These are phyloP conservation scores for Cladorrhinum samala DNA, from an alignment of 495 filamentous ascomycete species.

Conservation along the genomic window DNA sequence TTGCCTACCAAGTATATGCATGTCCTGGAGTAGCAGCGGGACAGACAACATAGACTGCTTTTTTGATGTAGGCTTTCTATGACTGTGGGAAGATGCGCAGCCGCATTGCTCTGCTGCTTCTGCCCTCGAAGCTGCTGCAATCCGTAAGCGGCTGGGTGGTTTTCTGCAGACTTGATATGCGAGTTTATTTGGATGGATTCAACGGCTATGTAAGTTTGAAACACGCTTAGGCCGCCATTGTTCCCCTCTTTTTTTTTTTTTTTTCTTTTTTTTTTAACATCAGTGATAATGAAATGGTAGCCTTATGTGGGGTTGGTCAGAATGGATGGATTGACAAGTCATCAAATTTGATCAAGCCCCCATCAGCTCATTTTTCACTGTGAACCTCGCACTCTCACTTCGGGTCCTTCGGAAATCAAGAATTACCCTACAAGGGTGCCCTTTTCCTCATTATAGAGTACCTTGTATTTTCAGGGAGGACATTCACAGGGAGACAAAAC, in stretches of 20 bases:
- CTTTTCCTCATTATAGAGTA: too few relatives aligned
- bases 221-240: conserved; percentile 3
- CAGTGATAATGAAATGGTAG: neutral
- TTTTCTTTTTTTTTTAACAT: neutral
- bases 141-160: too few relatives aligned
- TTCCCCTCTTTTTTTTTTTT: neutral
- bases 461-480: too few relatives aligned
- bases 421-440: too few relatives aligned
- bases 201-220: conserved; percentile 2
- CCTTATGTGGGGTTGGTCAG: neutral
- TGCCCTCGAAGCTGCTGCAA: neutral
- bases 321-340: neutral
- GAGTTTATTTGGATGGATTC: neutral
- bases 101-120: neutral
- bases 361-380: neutral
- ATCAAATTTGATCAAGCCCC: too few relatives aligned
- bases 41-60: too few relatives aligned
- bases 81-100: too few relatives aligned
- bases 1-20: too few relatives aligned
- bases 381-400: neutral
- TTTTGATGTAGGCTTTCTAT: too few relatives aligned
- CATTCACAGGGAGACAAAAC: too few relatives aligned
- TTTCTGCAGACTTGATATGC: too few relatives aligned
- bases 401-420: neutral
- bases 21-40: too few relatives aligned